Conservation (phyloP, 805 yeast genomes). For the Blastobotrys mokoenaii region DNA sequence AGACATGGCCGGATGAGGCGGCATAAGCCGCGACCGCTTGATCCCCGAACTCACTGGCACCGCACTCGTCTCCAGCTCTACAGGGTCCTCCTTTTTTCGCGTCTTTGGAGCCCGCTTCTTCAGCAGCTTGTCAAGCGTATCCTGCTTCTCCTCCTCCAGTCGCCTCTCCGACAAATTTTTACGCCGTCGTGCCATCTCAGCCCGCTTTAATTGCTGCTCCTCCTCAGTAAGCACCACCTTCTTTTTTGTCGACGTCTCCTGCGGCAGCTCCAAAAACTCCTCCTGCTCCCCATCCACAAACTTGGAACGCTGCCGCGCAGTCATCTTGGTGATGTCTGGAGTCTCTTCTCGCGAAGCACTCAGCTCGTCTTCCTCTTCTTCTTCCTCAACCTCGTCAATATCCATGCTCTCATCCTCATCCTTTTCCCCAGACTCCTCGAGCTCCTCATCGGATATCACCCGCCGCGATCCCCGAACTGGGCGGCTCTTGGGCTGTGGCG, state of each 20-base stretch:
- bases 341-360: conserved; percentile 4
- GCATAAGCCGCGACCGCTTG: conserved; percentile 16
- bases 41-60: neutral
- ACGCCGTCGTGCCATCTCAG: conserved; percentile 83
- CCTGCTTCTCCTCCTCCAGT: conserved; percentile 86
- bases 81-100: conserved; percentile 15
- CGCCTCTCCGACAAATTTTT: conserved; percentile 75
- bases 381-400: conserved; percentile 2
- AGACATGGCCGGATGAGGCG: conserved; percentile 26
- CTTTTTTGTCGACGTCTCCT: conserved; percentile 27
- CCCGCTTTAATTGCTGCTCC: conserved; percentile 69
- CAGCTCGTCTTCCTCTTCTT: conserved; percentile 15
- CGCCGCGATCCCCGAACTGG: conserved; percentile 11
- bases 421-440: conserved; percentile 11
- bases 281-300: conserved; percentile 21
- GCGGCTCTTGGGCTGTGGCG: no score
- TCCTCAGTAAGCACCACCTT: conserved; percentile 67
- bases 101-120: conserved; percentile 64
- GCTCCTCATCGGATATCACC: conserved; percentile 17
- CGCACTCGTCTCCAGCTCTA: conserved; percentile 8
- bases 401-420: conserved; percentile 15
- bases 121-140: conserved; percentile 77
- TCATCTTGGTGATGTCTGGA: conserved; percentile 25
- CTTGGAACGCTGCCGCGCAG: conserved; percentile 33
- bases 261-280: conserved; percentile 25